Evolutionary conservation across 1,139 yeast species (phyloP), one percentile per base, ranked within the genome.

Genomic region (Scheffersomyces quercinus): DNA sequence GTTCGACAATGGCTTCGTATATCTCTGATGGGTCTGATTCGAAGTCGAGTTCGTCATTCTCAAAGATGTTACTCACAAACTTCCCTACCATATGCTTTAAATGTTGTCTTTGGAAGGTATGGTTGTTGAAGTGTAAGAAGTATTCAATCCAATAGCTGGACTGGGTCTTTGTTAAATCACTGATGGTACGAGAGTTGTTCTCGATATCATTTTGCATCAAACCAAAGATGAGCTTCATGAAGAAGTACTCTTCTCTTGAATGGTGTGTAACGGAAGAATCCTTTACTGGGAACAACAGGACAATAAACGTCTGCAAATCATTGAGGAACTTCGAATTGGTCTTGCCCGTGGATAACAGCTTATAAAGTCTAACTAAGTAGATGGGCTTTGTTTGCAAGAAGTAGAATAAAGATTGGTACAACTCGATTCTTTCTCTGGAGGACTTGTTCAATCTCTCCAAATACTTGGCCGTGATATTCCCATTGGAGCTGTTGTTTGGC

Each of bases 1-100:
- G 70, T 24, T 73, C 73, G 12, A 78, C 67, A 15, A 82, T 51
- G 3, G 62, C 59, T 26, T 70, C 65, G 59, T 84, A 83, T 31
- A 86, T 82, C n/a, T 70, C 66, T 6, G 79, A 63, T 2, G 99
- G 98, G 58, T 91, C 88, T 46, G 93, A 83, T 58, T 91, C 97
- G 54, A 89, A 80, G 47, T 81, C 82, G 9, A 80, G 56, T 36
- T 79, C 82, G 24, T 81, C 84, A 45, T 79, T 70, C 13, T 81
- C 83, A 6, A 79, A 65, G n/a, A 81, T 70, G 40, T 64, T 71
- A 29, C 62, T 55, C 35, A 78, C 65, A 28, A 71, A 49, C n/a
- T 81, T 76, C 0, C 84, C 81, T 31, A 89, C 65, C 9, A 88
- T 47, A 1, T 65, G 58, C 51, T 79, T 76, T 40, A 85, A 70